phyloP scores from a whole-genome alignment of 306 rosid genomes.

The Psophocarpus tetragonolobus region DNA sequence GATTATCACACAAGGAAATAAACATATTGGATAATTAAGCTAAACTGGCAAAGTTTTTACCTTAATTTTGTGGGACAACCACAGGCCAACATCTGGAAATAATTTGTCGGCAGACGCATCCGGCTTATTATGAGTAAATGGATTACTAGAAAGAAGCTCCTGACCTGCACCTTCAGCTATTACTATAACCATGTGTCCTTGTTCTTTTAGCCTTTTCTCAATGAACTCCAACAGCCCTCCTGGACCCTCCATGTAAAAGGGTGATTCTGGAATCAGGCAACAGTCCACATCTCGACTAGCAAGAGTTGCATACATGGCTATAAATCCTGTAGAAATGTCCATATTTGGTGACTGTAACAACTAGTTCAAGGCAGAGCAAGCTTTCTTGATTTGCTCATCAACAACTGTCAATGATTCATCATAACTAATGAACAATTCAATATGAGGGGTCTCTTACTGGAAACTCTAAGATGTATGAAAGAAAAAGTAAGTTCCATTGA shows the following conservation, averaged over 20 bases:
- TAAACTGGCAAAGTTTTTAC: constrained; percentile 33
- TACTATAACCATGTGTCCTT: constrained; percentile 80
- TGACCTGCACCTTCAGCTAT: constrained; percentile 84
- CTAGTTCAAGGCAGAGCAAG: background rate
- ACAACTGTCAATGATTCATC: background rate
- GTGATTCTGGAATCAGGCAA: constrained; percentile 82
- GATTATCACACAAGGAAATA: background rate
- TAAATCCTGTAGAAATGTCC: constrained; percentile 53
- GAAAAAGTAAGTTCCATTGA: background rate
- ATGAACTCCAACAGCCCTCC: constrained; percentile 67
- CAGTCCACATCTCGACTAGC: constrained; percentile 82
- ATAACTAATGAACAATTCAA: background rate
- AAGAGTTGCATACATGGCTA: constrained; percentile 76
- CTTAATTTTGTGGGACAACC: constrained; percentile 69
- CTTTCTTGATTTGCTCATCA: background rate
- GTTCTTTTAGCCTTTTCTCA: constrained; percentile 60
- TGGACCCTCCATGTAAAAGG: constrained; percentile 66
- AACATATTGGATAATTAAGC: background rate
- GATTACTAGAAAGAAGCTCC: constrained; percentile 47
- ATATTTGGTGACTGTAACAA: background rate
- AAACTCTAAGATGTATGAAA: background rate
- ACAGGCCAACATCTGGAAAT: constrained; percentile 65
- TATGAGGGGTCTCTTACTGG: background rate
- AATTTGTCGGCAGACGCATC: constrained; percentile 60
- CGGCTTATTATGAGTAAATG: constrained; percentile 22